Base-by-base conservation (phyloP, 1,284 basidiomycete genomes). In the Bjerkandera adusta region DNA sequence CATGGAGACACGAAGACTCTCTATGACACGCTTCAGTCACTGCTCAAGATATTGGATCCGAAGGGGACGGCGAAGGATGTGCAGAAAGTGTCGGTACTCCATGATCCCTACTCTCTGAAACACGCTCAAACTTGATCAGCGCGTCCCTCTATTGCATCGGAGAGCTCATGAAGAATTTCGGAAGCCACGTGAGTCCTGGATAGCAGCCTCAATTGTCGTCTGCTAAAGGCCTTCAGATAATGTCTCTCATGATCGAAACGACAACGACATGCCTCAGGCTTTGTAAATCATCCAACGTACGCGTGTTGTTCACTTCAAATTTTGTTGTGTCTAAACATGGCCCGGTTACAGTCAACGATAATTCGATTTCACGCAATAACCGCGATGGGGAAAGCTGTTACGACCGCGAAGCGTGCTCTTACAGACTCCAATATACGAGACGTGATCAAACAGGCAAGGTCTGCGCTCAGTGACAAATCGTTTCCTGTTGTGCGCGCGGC, bases 181-280 rank as follows among this genome's bases (percentile, higher is more conserved):
- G 96, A 3, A 76, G 83, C 4, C 89, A 95, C 69, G 92, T 89
- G 62, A 15, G 40, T 44, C n/a, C 11, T 3, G 27, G 5, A 34
- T 20, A 16, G 4, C 12, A 32, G 20, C 12, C 25, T 44, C 18
- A 34, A 16, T 29, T n/a, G 7, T 32, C n/a, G 21, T 52, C 20
- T 33, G 47, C 51, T 5, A 53, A 44, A 27, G 22, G 30, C 16
- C 20, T 16, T 10, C 56, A 97, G 87, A 85, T 94, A 64, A 97
- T 97, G 94, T 96, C 92, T 0, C 86, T 93, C 57, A 89, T 94
- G 81, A 78, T 85, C 36, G 95, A 97, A 61, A 88, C 95, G 29
- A 72, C 81, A 15, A 69, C 75, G 1, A 70, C 81, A 0, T 73
- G 83, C 0, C 63, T 89, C 39, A 89, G 84, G 64, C 79, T 83